Percentiles rank a stretch among this genome's conserved stretches.
Evolutionary conservation across 2,329 filamentous ascomycete species (phyloP).

Genomic region (Colletotrichum kahawae): DNA sequence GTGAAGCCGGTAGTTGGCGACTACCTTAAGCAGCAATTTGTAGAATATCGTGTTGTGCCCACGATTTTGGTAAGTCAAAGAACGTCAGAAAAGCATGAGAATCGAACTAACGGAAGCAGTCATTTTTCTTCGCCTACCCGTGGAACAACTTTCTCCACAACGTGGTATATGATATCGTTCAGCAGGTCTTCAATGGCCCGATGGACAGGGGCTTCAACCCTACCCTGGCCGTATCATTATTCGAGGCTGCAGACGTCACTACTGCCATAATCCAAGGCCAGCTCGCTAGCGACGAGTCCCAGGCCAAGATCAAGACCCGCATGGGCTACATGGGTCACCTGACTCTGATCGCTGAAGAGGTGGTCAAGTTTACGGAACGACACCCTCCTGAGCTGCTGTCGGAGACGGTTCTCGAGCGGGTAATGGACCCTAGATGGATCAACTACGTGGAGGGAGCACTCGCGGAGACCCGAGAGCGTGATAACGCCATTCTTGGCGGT

Average conservation of each 20-base stretch:
- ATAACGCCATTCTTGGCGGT: conserved; percentile 97
- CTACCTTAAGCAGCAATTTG: conserved; percentile 94
- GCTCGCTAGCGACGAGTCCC: conserved; percentile 82
- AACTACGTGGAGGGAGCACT: conserved; percentile 93
- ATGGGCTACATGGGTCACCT: conserved; percentile 99
- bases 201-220: conserved; percentile 97
- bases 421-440: conserved; percentile 90
- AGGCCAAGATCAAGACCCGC: conserved; percentile 83
- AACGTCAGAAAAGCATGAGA: background rate
- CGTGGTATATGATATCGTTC: conserved; percentile 97
- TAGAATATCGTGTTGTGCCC: conserved; percentile 91
- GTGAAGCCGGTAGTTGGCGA: conserved; percentile 85
- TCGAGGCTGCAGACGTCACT: conserved; percentile 88
- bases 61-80: conserved; percentile 80
- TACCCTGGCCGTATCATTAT: conserved; percentile 87
- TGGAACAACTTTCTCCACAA: conserved; percentile 99
- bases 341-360: conserved; percentile 95
- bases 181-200: conserved; percentile 98
- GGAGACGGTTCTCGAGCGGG: conserved; percentile 81
- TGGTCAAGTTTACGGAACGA: conserved; percentile 96
- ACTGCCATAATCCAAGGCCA: conserved; percentile 93
- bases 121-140: conserved; percentile 97
- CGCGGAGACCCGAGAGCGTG: conserved; percentile 90
- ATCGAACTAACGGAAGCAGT: conserved; percentile 52
- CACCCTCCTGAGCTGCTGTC: conserved; percentile 89